Conservation (phyloP, 2,329 filamentous ascomycete genomes). For the Arthroderma sp. region DNA sequence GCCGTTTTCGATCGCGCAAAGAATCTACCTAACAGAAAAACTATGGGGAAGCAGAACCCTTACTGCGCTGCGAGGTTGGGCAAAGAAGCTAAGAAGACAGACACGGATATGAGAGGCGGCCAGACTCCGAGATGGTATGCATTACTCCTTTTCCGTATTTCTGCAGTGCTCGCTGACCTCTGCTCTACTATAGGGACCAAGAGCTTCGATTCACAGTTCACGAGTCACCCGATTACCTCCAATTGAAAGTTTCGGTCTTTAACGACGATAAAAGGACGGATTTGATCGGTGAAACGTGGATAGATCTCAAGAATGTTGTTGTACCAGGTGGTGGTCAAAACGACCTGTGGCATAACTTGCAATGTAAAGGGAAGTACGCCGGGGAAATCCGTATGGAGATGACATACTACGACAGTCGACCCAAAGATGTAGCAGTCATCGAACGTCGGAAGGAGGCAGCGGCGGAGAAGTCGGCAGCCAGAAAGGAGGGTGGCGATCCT, state of each 20-base stretch:
- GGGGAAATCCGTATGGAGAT: constrained; percentile 90
- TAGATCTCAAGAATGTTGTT: constrained; percentile 69
- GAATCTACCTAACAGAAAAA: constrained; percentile 92
- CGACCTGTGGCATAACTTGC: constrained; percentile 81
- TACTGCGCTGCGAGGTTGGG: constrained; percentile 89
- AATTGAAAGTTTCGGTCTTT: constrained; percentile 89
- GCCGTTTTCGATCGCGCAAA: constrained; percentile 87
- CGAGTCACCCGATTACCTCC: constrained; percentile 91
- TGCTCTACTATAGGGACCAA: constrained; percentile 59
- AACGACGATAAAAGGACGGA: constrained; percentile 98
- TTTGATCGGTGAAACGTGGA: constrained; percentile 85
- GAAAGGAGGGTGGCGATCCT: constrained; percentile 8
- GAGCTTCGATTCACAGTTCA: constrained; percentile 92
- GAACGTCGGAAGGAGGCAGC: constrained; percentile 40
- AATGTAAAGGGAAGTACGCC: constrained; percentile 85
- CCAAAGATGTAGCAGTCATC: constrained; percentile 57
- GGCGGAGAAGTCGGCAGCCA: constrained; percentile 19
- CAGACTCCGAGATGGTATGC: constrained; percentile 89
- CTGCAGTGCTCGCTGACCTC: neutral
- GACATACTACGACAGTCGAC: constrained; percentile 85
- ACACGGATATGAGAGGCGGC: constrained; percentile 82
- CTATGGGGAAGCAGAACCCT: constrained; percentile 96
- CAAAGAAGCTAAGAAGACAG: constrained; percentile 95
- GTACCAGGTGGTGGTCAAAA: constrained; percentile 80
- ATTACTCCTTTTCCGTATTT: neutral